phyloP scores from a whole-genome alignment of 108 stramenopile genomes.

The Cyclotella baltica region DNA sequence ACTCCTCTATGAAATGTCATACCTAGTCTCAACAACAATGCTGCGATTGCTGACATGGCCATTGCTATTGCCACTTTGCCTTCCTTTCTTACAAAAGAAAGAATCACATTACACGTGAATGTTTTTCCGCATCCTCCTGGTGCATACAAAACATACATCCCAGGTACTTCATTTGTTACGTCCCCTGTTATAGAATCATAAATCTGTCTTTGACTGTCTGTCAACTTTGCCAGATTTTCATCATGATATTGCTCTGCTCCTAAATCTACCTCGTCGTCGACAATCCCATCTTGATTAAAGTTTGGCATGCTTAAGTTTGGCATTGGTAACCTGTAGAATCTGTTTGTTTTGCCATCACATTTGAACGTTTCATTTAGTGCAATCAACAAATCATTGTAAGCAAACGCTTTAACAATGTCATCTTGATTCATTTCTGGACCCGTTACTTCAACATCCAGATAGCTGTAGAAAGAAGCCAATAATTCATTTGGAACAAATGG shows the following conservation, averaged over 20 bases:
- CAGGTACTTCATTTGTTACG: neutral
- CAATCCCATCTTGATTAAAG: neutral
- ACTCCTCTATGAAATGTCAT: neutral
- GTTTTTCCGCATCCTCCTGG: conserved; percentile 3
- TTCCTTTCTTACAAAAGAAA: neutral
- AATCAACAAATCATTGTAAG: neutral
- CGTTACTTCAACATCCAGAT: neutral
- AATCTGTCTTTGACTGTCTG: neutral
- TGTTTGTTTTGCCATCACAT: neutral
- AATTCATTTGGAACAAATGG: neutral
- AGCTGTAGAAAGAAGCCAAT: no score
- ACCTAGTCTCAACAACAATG: neutral
- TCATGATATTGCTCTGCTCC: neutral
- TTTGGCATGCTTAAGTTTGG: neutral
- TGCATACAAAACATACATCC: neutral
- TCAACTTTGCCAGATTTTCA: neutral
- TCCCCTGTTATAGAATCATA: neutral
- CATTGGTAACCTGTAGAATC: neutral
- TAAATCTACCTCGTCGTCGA: neutral
- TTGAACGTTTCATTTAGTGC: neutral
- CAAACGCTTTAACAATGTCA: neutral
- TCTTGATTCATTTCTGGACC: neutral
- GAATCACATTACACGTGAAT: neutral
- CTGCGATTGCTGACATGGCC: conserved; percentile 1
- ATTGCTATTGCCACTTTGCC: neutral